These are phyloP conservation scores for Calonectria crousiana DNA, from an alignment of 2,329 filamentous ascomycete genomes.

Conservation along the genomic window DNA sequence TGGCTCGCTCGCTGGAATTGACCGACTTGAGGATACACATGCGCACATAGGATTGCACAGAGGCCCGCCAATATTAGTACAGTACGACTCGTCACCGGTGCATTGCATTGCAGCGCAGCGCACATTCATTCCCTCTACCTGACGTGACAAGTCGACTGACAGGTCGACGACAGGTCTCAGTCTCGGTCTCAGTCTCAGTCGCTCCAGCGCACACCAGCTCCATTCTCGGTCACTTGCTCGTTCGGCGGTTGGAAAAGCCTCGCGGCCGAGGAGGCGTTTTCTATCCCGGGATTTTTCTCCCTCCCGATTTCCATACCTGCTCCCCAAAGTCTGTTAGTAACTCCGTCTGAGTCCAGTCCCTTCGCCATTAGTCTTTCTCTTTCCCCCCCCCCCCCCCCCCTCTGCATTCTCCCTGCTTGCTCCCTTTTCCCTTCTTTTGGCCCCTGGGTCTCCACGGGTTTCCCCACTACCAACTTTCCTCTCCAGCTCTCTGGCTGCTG, in stretches of 20 bases:
- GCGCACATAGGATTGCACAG: neutral
- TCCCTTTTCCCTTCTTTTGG: conserved; percentile 11
- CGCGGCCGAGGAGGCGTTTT: conserved; percentile 22
- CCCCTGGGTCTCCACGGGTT: conserved; percentile 22
- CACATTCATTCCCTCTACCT: neutral
- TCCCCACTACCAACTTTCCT: conserved; percentile 20
- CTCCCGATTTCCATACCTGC: conserved; percentile 11
- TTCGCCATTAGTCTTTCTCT: conserved; percentile 1
- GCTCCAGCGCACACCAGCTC: neutral
- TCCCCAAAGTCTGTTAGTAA: conserved; percentile 20
- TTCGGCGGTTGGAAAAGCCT: conserved; percentile 25
- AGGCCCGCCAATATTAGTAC: neutral
- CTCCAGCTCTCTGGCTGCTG: conserved; percentile 32
- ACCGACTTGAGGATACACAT: neutral
- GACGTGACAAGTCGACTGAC: conserved; percentile 27
- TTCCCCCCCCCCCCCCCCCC: neutral
- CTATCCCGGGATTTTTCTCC: conserved; percentile 6
- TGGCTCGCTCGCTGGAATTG: conserved; percentile 16
- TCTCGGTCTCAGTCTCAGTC: conserved; percentile 16
- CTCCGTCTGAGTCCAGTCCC: conserved; percentile 1
- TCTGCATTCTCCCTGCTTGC: neutral
- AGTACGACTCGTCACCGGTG: conserved; percentile 14
- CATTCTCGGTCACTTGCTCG: conserved; percentile 14
- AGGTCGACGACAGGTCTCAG: conserved; percentile 21
- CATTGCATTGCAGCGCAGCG: conserved; percentile 1